These are phyloP conservation scores for Colletotrichum sp. DNA, from an alignment of 2,329 filamentous ascomycete genomes.

Conservation along the genomic window DNA sequence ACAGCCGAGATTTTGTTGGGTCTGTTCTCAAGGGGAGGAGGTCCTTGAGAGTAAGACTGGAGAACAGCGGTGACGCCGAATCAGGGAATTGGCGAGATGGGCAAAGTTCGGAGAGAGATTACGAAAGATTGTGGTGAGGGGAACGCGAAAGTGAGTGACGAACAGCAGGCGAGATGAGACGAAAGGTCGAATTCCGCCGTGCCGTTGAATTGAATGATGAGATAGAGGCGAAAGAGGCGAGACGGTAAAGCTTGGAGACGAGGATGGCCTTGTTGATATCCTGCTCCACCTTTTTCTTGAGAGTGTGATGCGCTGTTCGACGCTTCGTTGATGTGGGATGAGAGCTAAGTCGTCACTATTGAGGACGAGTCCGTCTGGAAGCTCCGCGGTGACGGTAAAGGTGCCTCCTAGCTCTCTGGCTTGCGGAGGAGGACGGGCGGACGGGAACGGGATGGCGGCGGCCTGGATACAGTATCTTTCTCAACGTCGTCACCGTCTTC, in stretches of 20 bases:
- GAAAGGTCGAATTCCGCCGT: neutral
- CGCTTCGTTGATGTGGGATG: neutral
- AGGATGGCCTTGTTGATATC: constrained; percentile 4
- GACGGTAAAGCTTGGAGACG: neutral
- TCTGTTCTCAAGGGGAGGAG: neutral
- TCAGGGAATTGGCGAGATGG: neutral
- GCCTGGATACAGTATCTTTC: neutral
- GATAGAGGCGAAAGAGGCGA: neutral
- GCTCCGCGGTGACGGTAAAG: neutral
- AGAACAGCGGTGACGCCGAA: constrained; percentile 11
- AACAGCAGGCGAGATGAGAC: neutral
- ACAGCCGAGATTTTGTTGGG: neutral
- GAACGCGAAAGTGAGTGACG: neutral
- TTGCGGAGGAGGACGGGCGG: neutral
- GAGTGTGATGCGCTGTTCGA: constrained; percentile 2
- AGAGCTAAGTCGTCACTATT: neutral
- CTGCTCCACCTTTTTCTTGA: neutral
- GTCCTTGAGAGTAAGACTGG: neutral
- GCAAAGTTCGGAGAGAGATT: neutral
- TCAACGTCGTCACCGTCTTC: neutral
- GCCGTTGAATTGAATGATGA: neutral
- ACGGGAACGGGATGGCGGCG: neutral
- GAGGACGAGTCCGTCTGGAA: neutral
- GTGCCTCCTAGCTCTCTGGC: neutral
- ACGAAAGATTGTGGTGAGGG: neutral